These are phyloP conservation scores for Candida sanyaensis DNA, from an alignment of 1,139 yeast species.

Conservation along the genomic window DNA sequence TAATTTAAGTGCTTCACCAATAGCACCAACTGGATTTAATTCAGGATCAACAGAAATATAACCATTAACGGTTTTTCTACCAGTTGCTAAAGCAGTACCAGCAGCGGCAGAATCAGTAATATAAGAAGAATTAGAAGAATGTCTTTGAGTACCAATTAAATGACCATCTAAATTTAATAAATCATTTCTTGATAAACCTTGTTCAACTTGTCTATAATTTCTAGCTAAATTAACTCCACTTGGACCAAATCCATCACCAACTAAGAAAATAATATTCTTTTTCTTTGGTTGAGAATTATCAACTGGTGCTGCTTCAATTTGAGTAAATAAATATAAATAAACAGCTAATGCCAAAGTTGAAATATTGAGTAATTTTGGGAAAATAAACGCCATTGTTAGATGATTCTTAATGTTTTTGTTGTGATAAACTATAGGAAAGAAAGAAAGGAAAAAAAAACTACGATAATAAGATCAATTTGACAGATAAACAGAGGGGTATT, in stretches of 20 bases:
- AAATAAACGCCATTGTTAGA: conserved; percentile 12
- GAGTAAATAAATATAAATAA: conserved; percentile 12
- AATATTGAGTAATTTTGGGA: conserved; percentile 12
- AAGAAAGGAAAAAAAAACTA: neutral
- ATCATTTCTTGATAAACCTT: conserved; percentile 52
- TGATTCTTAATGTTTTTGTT: neutral
- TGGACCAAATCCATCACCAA: conserved; percentile 92
- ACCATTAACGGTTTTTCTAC: conserved; percentile 74
- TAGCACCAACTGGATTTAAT: conserved; percentile 73
- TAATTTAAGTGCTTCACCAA: conserved; percentile 79
- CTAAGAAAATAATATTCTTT: conserved; percentile 77
- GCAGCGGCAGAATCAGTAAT: conserved; percentile 94
- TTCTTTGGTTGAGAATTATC: conserved; percentile 18
- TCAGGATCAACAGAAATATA: conserved; percentile 78
- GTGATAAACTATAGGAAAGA: neutral
- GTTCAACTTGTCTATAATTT: conserved; percentile 51
- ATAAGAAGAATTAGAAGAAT: conserved; percentile 68
- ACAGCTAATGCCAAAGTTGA: conserved; percentile 12
- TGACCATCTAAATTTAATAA: conserved; percentile 62
- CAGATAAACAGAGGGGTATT: no score
- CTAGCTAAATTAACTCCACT: conserved; percentile 74
- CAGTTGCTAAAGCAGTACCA: conserved; percentile 88
- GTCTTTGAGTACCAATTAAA: conserved; percentile 76
- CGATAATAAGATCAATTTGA: no score
- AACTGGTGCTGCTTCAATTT: conserved; percentile 13